A percentile compares a stretch with the other conserved stretches of the same genome.
Evolutionary conservation across 2,329 filamentous ascomycete genomes (phyloP).

Genomic region (Aspergillus japonicus): DNA sequence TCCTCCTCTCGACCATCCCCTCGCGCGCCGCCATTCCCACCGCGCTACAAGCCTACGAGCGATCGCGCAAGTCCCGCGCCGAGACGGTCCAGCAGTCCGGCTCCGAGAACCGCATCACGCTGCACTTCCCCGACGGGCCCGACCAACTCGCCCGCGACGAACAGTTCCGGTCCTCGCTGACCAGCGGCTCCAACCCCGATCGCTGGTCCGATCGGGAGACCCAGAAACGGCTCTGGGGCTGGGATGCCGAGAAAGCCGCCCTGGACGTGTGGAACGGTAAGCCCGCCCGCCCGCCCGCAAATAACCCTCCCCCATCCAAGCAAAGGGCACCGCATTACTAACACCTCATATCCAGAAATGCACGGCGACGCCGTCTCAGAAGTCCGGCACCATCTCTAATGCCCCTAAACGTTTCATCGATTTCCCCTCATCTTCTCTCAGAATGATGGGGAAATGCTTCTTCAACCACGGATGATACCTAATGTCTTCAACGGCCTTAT

Average conservation of each 20-base stretch:
- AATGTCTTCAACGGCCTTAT: background rate
- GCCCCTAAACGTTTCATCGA: background rate
- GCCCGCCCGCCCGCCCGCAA: background rate
- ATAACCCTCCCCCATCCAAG: too few relatives aligned
- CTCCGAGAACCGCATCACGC: conserved; percentile 34
- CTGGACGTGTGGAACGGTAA: conserved; percentile 33
- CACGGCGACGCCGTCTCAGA: conserved; percentile 1
- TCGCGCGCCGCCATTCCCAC: conserved; percentile 33
- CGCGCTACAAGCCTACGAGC: conserved; percentile 39
- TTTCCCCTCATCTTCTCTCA: background rate
- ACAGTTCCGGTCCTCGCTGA: conserved; percentile 30
- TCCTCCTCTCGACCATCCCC: conserved; percentile 34
- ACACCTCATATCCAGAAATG: background rate
- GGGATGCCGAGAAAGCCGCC: conserved; percentile 37
- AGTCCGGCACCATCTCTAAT: conserved; percentile 1
- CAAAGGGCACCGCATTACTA: background rate
- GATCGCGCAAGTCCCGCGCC: conserved; percentile 39
- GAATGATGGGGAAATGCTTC: too few relatives aligned
- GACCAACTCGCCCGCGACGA: conserved; percentile 45
- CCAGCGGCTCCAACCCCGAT: conserved; percentile 49
- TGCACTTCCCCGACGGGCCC: conserved; percentile 41
- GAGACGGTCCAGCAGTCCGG: conserved; percentile 41
- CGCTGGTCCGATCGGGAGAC: conserved; percentile 67
- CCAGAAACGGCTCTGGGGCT: conserved; percentile 49
- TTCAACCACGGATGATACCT: too few relatives aligned